Conservation (phyloP, 225 moss, liverwort and hornwort species). For the Polytrichum commune region DNA sequence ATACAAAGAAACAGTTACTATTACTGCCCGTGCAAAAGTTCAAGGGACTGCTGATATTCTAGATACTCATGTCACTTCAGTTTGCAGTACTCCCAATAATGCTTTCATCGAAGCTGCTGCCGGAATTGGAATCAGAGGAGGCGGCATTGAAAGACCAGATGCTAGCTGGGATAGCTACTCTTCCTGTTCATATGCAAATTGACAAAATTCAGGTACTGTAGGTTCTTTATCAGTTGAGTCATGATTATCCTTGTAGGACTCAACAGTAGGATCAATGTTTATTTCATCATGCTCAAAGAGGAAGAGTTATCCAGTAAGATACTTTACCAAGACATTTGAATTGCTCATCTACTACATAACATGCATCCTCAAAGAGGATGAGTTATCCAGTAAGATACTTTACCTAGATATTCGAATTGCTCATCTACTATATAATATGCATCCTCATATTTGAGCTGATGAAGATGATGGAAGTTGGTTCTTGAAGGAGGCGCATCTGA, state of each 20-base stretch:
- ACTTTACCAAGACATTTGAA: too few relatives aligned
- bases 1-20: not conserved
- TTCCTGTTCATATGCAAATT: conserved; percentile 66
- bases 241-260: too few relatives aligned
- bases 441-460: too few relatives aligned
- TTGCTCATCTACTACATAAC: too few relatives aligned
- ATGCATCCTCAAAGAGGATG: too few relatives aligned
- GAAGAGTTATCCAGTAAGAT: too few relatives aligned
- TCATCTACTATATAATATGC: too few relatives aligned
- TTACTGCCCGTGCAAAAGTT: not conserved
- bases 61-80: conserved; percentile 15
- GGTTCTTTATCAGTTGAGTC: not conserved
- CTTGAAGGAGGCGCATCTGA: not conserved
- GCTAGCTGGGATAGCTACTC: conserved; percentile 54
- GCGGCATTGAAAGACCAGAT: conserved; percentile 76
- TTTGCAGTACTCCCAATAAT: conserved; percentile 87
- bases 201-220: conserved; percentile 75
- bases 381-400: too few relatives aligned
- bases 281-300: too few relatives aligned
- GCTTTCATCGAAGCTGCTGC: conserved; percentile 94
- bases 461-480: too few relatives aligned
- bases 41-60: conserved; percentile 11
- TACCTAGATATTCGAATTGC: too few relatives aligned
- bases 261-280: too few relatives aligned
- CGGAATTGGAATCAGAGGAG: conserved; percentile 95